Evolutionary conservation across 495 filamentous ascomycete species (phyloP).

Genomic region (Xylaria flabelliformis): DNA sequence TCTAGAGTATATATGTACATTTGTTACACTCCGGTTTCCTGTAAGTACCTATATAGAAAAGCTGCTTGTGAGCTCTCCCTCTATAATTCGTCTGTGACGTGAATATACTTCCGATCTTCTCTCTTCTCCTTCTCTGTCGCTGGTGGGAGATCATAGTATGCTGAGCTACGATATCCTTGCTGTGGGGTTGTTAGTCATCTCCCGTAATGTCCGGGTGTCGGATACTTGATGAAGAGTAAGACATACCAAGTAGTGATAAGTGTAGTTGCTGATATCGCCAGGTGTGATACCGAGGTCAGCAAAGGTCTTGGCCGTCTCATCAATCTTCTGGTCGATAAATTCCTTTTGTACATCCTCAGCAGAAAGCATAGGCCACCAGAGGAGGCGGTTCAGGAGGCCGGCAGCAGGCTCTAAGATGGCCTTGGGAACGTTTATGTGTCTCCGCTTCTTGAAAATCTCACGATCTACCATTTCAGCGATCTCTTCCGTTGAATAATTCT

Average conservation of each 20-base stretch:
- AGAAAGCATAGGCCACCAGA: slow-evolving; percentile 88
- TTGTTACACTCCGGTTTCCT: slow-evolving; percentile 29
- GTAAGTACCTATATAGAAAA: slow-evolving; percentile 18
- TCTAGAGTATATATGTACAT: slow-evolving; percentile 53
- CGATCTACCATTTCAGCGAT: slow-evolving; percentile 86
- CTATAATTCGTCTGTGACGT: slow-evolving; percentile 85
- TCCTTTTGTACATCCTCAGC: slow-evolving; percentile 92
- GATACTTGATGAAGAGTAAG: background rate
- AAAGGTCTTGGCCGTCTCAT: slow-evolving; percentile 92
- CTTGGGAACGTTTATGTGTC: slow-evolving; percentile 93
- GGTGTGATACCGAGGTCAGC: slow-evolving; percentile 90
- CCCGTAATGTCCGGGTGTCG: slow-evolving; percentile 2
- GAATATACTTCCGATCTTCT: slow-evolving; percentile 96
- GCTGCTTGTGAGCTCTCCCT: slow-evolving; percentile 23
- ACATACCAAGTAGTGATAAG: slow-evolving; percentile 91
- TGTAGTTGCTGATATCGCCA: slow-evolving; percentile 78
- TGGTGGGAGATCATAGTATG: slow-evolving; percentile 91
- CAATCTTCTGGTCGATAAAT: slow-evolving; percentile 93
- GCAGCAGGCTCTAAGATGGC: slow-evolving; percentile 72
- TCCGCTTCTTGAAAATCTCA: slow-evolving; percentile 88
- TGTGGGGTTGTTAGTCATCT: slow-evolving; percentile 48
- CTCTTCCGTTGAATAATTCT: slow-evolving; percentile 87
- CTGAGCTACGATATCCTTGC: slow-evolving; percentile 82
- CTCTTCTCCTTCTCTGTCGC: slow-evolving; percentile 91
- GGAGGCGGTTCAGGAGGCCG: slow-evolving; percentile 70